Conservation (phyloP, 345 rosid species). For the Turnera subulata region DNA sequence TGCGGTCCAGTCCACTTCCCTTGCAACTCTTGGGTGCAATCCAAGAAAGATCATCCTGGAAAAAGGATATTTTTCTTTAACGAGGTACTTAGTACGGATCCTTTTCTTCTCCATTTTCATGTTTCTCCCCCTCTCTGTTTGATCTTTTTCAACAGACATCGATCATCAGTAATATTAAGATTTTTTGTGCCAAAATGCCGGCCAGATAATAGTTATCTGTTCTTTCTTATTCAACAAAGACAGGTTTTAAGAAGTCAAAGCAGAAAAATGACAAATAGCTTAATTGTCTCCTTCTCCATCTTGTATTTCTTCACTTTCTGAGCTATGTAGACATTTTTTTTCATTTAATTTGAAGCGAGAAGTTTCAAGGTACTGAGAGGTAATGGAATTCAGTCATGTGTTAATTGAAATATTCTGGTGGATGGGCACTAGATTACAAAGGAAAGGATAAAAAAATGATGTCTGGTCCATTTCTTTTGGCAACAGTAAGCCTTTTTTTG, state of each 20-base stretch:
- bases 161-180: too few relatives aligned
- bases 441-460: neutral
- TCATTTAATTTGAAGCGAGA: too few relatives aligned
- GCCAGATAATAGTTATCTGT: too few relatives aligned
- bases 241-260: too few relatives aligned
- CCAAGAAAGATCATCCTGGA: conserved; percentile 54
- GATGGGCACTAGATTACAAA: neutral
- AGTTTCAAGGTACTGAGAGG: too few relatives aligned
- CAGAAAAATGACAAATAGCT: conserved; percentile 3
- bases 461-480: neutral
- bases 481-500: conserved; percentile 6
- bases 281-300: neutral
- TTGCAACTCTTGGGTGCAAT: conserved; percentile 94
- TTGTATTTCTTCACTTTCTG: too few relatives aligned
- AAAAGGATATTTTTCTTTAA: conserved; percentile 82
- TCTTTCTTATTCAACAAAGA: too few relatives aligned
- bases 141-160: neutral
- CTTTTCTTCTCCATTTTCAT: neutral
- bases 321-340: too few relatives aligned
- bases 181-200: too few relatives aligned
- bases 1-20: conserved; percentile 85
- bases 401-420: neutral
- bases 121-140: too few relatives aligned
- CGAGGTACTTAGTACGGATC: conserved; percentile 46
- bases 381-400: too few relatives aligned